Evolutionary conservation across 768 basidiomycete species (phyloP).

Genomic region (Suillus subluteus): DNA sequence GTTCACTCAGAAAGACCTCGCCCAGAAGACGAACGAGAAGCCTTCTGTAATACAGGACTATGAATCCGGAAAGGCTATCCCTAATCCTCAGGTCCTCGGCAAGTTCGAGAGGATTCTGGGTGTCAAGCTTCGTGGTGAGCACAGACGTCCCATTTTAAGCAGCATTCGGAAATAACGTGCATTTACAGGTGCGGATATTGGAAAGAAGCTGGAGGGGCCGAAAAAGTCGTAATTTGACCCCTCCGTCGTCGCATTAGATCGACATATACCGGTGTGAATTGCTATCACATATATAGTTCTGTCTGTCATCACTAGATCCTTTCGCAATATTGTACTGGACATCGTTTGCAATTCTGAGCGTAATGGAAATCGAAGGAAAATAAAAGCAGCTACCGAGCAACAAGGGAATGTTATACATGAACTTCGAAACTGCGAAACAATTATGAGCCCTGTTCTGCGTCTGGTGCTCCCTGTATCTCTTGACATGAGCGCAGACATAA

Average conservation of each 20-base stretch:
- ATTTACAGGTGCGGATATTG: constrained; percentile 71
- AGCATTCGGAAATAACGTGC: constrained; percentile 1
- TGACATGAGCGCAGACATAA: constrained; percentile 6
- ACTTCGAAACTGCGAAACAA: constrained; percentile 5
- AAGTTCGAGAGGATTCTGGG: constrained; percentile 88
- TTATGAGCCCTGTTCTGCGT: constrained; percentile 32
- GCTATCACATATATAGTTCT: constrained; percentile 21
- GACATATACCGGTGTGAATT: constrained; percentile 28
- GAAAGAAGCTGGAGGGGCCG: constrained; percentile 80
- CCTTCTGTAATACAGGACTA: constrained; percentile 87
- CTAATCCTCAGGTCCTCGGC: constrained; percentile 81
- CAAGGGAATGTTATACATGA: constrained; percentile 7
- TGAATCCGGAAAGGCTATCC: constrained; percentile 85
- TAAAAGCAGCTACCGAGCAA: not conserved
- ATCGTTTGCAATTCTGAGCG: constrained; percentile 14
- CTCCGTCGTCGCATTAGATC: constrained; percentile 38
- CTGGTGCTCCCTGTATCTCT: constrained; percentile 34
- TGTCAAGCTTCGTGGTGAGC: constrained; percentile 87
- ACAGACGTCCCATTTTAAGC: not conserved
- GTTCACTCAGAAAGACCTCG: constrained; percentile 90
- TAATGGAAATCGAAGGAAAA: constrained; percentile 13
- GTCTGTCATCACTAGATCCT: constrained; percentile 26
- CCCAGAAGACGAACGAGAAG: constrained; percentile 93
- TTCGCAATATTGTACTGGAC: constrained; percentile 27
- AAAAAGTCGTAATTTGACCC: constrained; percentile 66